phyloP scores from a whole-genome alignment of 495 filamentous ascomycete genomes.

The Penicillium silybi region DNA sequence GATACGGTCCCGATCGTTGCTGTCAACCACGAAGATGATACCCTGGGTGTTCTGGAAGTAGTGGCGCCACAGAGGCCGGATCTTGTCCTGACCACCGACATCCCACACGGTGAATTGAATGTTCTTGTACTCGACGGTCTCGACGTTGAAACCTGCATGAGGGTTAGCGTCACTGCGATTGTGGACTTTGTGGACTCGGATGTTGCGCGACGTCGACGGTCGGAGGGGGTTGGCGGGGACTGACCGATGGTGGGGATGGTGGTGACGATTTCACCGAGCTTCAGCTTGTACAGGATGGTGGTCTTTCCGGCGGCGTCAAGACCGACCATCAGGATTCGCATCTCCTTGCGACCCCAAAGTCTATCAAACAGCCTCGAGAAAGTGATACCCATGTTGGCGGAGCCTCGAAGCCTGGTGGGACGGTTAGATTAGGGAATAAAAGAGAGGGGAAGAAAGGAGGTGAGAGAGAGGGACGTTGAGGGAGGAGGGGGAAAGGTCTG shows the following conservation, averaged over 20 bases:
- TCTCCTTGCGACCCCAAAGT: constrained; percentile 99
- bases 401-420: constrained; percentile 27
- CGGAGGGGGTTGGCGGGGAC: constrained; percentile 33
- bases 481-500: constrained; percentile 9
- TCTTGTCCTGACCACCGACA: constrained; percentile 99
- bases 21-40: constrained; percentile 99
- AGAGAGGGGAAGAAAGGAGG: constrained; percentile 13
- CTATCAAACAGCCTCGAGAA: constrained; percentile 91
- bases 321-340: constrained; percentile 99
- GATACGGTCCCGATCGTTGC: constrained; percentile 99
- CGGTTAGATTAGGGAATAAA: constrained; percentile 21
- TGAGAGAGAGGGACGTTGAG: constrained; percentile 13
- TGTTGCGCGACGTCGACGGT: background rate
- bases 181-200: background rate
- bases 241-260: constrained; percentile 99
- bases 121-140: constrained; percentile 99
- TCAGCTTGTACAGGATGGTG: constrained; percentile 99
- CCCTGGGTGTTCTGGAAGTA: constrained; percentile 99
- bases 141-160: constrained; percentile 95
- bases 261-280: constrained; percentile 99
- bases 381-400: constrained; percentile 85
- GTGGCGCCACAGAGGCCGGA: constrained; percentile 98
- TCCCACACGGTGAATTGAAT: constrained; percentile 99
- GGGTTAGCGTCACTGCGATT: constrained; percentile 5
- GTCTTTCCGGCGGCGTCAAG: constrained; percentile 99